Conservation (phyloP, 192 early-diverging fungal genomes). For the Helicostylum pulchrum region DNA sequence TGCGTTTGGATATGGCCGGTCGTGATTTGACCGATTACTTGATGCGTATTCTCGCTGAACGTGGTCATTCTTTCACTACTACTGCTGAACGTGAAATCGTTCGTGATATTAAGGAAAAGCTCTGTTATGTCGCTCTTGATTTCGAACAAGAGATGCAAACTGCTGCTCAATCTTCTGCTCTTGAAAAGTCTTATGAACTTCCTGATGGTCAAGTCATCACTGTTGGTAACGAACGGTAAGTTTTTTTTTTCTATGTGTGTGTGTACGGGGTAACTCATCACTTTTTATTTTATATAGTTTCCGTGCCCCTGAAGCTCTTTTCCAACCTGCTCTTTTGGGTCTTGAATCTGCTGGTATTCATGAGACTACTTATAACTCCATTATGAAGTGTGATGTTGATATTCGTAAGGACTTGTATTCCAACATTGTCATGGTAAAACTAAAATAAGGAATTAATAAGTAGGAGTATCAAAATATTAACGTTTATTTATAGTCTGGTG, state of each 20-base stretch:
- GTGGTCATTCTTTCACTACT: slow-evolving; percentile 94
- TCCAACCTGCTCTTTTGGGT: slow-evolving; percentile 92
- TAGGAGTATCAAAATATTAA: not conserved
- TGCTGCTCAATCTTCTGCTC: slow-evolving; percentile 81
- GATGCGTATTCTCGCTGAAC: slow-evolving; percentile 89
- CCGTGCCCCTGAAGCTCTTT: slow-evolving; percentile 94
- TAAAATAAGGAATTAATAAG: not conserved
- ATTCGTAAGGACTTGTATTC: slow-evolving; percentile 92
- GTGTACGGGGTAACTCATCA: not conserved
- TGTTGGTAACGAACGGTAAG: slow-evolving; percentile 83
- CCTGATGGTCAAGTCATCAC: slow-evolving; percentile 98
- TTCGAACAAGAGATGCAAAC: slow-evolving; percentile 98
- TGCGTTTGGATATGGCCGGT: slow-evolving; percentile 94
- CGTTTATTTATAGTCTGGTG: slow-evolving; percentile 60
- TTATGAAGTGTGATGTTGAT: slow-evolving; percentile 96
- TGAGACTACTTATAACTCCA: slow-evolving; percentile 93
- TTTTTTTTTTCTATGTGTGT: not conserved
- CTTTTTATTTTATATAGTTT: slow-evolving; percentile 46
- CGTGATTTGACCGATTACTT: slow-evolving; percentile 95
- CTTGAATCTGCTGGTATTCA: slow-evolving; percentile 90
- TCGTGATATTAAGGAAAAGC: slow-evolving; percentile 99
- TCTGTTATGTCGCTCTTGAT: slow-evolving; percentile 97
- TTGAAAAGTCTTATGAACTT: slow-evolving; percentile 97
- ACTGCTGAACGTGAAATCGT: slow-evolving; percentile 97
- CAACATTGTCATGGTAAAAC: slow-evolving; percentile 83